These are phyloP conservation scores for Datura wrightii DNA, from an alignment of 257 asterid genomes.

Conservation along the genomic window DNA sequence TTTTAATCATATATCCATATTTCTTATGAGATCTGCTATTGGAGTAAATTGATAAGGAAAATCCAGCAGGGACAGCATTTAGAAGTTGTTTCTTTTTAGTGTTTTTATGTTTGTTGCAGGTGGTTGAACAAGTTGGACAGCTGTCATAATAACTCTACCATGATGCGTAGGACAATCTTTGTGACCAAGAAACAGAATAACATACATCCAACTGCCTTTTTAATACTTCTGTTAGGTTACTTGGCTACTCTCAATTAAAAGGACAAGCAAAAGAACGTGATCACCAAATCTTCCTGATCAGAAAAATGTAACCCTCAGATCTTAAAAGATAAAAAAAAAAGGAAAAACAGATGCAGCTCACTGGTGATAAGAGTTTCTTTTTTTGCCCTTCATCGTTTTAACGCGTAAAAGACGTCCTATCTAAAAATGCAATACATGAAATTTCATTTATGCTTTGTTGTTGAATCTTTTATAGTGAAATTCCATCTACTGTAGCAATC, in stretches of 20 bases:
- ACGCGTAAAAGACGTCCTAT: background rate
- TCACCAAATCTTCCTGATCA: background rate
- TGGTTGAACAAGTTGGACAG: conserved; percentile 8
- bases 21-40: background rate
- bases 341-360: background rate
- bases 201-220: background rate
- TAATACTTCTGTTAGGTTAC: background rate
- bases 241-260: background rate
- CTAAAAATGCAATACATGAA: conserved; percentile 2
- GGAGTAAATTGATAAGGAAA: background rate
- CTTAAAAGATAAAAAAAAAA: background rate
- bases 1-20: background rate
- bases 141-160: conserved; percentile 11
- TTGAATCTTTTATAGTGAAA: background rate
- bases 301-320: background rate
- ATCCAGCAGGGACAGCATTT: conserved; percentile 4
- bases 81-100: background rate
- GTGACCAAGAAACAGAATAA: background rate
- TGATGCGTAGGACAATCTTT: background rate
- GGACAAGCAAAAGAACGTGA: conserved; percentile 10
- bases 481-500: too few species aligned
- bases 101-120: conserved; percentile 20
- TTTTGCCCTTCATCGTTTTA: background rate
- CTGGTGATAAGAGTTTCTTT: too few species aligned
- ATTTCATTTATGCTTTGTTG: background rate